Base-by-base conservation (phyloP, 495 filamentous ascomycete species). In the Chaetomium cochliodes region DNA sequence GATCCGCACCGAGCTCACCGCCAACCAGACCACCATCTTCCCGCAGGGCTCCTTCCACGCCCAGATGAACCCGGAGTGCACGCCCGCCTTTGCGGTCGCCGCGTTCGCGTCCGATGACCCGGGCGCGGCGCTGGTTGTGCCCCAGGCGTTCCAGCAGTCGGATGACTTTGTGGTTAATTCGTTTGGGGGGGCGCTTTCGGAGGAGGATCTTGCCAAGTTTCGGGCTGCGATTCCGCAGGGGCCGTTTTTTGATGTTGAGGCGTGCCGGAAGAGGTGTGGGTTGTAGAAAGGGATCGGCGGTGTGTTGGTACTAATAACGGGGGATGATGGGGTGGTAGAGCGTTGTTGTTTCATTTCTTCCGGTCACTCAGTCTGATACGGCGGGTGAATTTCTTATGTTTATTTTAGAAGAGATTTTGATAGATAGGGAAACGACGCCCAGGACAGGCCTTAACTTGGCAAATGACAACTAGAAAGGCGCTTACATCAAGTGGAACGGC, bases 11-110 rank as follows among this genome's bases (percentile, higher is more conserved):
- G 53, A 56, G 33, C 53, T 56, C 6, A 13, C n/a, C 18, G 53
- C 53, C 28, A 56, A 56, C 30, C 53, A 56, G 53, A 56, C 53
- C 8, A 56, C 53, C 28, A 56, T 56, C 53, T 56, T 56, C 53
- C 53, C 53, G 15, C 22, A 28, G 33, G 53, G 53, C 7, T 56
- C 53, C 1, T 56, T 56, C 18, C 53, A 56, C 53, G 53, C 53
- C 5, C 53, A 56, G 53, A 22, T 39, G 30, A 56, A 56, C 53
- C 53, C 53, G 18, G 53, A 56, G 9, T 56, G 53, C 53, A 56
- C 53, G 18, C 53, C 53, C 6, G 53, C 53, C 2, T 12, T 56
- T 0, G 26, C 33, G 5, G 33, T 56, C 5, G 53, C 53, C 3
- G 53, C 53, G 0, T 56, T 56, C 13, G 16, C 30, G 9, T 56